Conservation (phyloP, 2,329 filamentous ascomycete genomes). For the Curvularia lunata region DNA sequence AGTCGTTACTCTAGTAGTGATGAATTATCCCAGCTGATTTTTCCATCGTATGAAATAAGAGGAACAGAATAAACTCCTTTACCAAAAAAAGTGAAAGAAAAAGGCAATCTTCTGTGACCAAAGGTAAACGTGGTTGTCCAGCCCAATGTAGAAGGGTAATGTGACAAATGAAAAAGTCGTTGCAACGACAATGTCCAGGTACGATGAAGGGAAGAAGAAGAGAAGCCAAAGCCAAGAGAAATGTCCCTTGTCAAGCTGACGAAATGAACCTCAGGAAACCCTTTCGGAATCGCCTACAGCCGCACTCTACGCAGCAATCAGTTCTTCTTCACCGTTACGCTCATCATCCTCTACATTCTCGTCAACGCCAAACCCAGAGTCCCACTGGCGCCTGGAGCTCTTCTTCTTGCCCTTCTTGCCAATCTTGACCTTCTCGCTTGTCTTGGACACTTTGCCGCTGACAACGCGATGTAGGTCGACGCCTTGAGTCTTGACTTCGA, state of each 20-base stretch:
- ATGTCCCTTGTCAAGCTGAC: neutral
- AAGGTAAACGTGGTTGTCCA: neutral
- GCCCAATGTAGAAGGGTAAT: neutral
- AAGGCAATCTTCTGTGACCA: neutral
- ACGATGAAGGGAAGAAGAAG: constrained; percentile 2
- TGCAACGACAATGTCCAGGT: constrained; percentile 1
- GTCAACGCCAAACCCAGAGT: constrained; percentile 44
- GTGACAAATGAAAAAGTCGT: constrained; percentile 1
- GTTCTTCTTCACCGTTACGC: constrained; percentile 17
- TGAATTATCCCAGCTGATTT: neutral
- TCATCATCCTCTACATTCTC: constrained; percentile 27
- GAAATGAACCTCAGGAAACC: neutral
- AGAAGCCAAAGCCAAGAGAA: neutral
- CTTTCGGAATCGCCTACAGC: neutral
- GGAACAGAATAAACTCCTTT: neutral
- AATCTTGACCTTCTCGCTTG: constrained; percentile 42
- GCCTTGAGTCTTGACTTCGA: constrained; percentile 37
- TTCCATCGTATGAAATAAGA: neutral
- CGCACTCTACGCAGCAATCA: constrained; percentile 24
- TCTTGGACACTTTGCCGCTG: constrained; percentile 40
- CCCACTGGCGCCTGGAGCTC: constrained; percentile 38
- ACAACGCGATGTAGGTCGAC: constrained; percentile 37
- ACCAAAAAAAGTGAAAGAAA: neutral
- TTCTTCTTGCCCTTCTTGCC: constrained; percentile 42
- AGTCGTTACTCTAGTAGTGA: neutral